phyloP scores from a whole-genome alignment of 108 stramenopile species.

The Nitzschia putrida region DNA sequence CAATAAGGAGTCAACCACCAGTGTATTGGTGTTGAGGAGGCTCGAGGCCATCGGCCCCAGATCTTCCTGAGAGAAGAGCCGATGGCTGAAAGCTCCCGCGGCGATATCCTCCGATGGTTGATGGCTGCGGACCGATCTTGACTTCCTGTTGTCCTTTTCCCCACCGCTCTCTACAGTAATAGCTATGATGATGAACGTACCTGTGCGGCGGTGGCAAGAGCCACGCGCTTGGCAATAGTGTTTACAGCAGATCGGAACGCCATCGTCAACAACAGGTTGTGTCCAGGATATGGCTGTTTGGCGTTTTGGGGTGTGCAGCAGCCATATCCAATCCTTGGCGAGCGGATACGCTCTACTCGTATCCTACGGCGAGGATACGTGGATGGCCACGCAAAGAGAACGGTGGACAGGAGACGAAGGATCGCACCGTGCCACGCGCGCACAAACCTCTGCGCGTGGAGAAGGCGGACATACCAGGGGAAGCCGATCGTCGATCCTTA shows the following conservation, averaged over 20 bases:
- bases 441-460: neutral
- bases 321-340: conserved; percentile 7
- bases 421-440: neutral
- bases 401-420: conserved; percentile 1
- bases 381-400: neutral
- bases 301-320: neutral
- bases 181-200: conserved; percentile 43
- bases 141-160: neutral
- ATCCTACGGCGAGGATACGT: neutral
- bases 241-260: conserved; percentile 77
- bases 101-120: conserved; percentile 8
- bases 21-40: too few relatives aligned
- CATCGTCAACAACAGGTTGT: conserved; percentile 50
- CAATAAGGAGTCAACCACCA: too few relatives aligned
- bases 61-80: too few relatives aligned
- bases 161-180: neutral
- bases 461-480: neutral
- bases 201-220: conserved; percentile 77
- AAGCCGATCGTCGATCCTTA: too few relatives aligned
- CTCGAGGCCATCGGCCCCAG: too few relatives aligned
- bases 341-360: neutral
- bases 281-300: conserved; percentile 5
- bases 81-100: too few relatives aligned
- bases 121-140: neutral
- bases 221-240: conserved; percentile 73